Evolutionary conservation across 345 rosid genomes (phyloP).

Genomic region (Carallia pectinifolia): DNA sequence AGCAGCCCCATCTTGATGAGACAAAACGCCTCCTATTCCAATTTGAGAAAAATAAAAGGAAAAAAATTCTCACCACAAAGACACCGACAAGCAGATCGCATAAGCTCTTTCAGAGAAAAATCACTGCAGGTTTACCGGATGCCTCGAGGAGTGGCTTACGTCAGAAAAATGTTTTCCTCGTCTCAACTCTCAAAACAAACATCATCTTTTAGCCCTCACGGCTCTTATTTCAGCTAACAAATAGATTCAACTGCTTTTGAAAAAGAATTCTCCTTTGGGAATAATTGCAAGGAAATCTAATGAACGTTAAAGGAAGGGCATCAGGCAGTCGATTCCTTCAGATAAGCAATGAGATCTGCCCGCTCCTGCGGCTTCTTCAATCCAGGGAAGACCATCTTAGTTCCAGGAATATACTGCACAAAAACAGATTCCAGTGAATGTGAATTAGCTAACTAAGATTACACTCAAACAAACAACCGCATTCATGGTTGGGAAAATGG

Average conservation of each 20-base stretch:
- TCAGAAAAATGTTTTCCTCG: not conserved
- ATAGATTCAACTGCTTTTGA: not conserved
- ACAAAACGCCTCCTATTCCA: too few species aligned
- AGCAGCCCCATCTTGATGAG: too few species aligned
- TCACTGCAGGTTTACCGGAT: not conserved
- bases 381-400: conserved; percentile 96
- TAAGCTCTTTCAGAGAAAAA: not conserved
- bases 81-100: too few species aligned
- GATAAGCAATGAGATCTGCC: conserved; percentile 78
- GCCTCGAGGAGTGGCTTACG: not conserved
- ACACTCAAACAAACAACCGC: not conserved
- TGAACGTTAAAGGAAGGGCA: not conserved
- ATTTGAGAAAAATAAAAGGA: too few species aligned
- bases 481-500: not conserved
- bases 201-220: not conserved
- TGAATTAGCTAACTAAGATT: not conserved
- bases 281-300: not conserved
- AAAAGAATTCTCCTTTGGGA: not conserved
- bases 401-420: conserved; percentile 85
- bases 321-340: conserved; percentile 69
- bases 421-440: not conserved
- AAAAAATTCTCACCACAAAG: too few species aligned
- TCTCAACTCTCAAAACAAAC: not conserved
- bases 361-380: conserved; percentile 85
- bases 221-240: not conserved